phyloP scores from a whole-genome alignment of 1,284 basidiomycete species.

The Mycena citricolor region DNA sequence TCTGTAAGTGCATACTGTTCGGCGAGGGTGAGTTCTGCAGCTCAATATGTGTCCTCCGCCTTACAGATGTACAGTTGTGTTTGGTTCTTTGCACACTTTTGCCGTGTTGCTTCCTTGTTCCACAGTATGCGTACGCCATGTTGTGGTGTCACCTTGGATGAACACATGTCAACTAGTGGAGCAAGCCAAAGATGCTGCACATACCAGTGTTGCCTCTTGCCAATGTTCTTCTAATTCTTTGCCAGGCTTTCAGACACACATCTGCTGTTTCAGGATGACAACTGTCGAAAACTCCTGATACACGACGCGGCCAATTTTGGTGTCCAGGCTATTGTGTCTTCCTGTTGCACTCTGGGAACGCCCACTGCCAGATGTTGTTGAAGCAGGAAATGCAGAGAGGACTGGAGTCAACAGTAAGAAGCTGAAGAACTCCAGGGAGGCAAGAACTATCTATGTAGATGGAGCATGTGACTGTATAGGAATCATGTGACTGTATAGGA shows the following conservation, averaged over 20 bases:
- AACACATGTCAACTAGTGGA: neutral
- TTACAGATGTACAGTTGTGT: neutral
- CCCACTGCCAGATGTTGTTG: too few relatives aligned
- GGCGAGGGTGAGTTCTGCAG: neutral
- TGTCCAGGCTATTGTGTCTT: neutral
- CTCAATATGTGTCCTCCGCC: neutral
- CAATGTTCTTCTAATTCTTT: neutral
- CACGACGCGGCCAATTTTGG: neutral
- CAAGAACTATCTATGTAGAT: too few relatives aligned
- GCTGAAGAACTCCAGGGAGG: too few relatives aligned
- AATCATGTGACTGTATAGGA: too few relatives aligned
- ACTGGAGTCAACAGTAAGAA: too few relatives aligned
- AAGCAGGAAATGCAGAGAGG: too few relatives aligned
- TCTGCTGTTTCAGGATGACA: neutral
- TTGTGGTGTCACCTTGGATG: neutral
- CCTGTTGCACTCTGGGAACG: too few relatives aligned
- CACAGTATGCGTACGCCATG: neutral
- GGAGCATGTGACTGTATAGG: too few relatives aligned
- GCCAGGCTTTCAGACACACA: neutral
- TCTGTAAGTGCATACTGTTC: neutral
- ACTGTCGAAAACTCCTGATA: neutral
- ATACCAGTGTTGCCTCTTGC: neutral
- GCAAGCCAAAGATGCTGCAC: neutral
- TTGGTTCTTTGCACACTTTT: neutral
- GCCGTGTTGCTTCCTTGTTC: neutral